Evolutionary conservation across 2,329 filamentous ascomycete species (phyloP).

Genomic region (Fusarium sp.): DNA sequence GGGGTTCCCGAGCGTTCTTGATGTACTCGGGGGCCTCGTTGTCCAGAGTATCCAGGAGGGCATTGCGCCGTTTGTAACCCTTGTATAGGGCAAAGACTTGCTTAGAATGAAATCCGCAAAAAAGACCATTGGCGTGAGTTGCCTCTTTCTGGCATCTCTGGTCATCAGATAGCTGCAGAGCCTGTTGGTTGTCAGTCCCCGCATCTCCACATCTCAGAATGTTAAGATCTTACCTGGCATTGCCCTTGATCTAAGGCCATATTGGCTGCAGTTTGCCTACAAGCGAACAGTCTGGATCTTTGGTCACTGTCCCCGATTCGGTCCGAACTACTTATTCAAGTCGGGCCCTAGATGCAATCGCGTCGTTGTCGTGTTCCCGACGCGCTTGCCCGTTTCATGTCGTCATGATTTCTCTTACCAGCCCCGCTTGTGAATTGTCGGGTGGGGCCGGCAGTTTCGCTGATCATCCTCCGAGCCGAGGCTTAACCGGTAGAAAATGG

Average conservation of each 20-base stretch:
- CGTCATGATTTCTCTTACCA: not conserved
- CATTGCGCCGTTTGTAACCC: constrained; percentile 45
- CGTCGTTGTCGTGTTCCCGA: not conserved
- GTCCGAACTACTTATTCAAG: not conserved
- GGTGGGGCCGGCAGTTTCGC: not conserved
- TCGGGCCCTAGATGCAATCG: not conserved
- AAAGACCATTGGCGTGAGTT: constrained; percentile 39
- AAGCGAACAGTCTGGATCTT: not conserved
- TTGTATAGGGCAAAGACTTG: constrained; percentile 41
- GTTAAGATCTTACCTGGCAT: constrained; percentile 4
- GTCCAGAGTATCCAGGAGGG: constrained; percentile 35
- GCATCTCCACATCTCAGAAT: accelerated
- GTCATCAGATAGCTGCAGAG: constrained; percentile 28
- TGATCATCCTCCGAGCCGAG: not conserved
- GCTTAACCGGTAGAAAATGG: not conserved
- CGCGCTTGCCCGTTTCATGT: not conserved
- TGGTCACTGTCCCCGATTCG: not conserved
- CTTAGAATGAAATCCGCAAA: constrained; percentile 41
- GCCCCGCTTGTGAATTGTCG: not conserved
- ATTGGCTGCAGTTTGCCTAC: not conserved
- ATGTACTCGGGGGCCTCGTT: constrained; percentile 27
- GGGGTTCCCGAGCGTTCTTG: constrained; percentile 11
- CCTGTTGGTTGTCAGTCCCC: constrained; percentile 3
- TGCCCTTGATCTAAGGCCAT: constrained; percentile 12
- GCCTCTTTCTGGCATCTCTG: constrained; percentile 72